These are phyloP conservation scores for Davidsoniella neocaledoniae DNA, from an alignment of 2,329 filamentous ascomycete genomes.

Conservation along the genomic window DNA sequence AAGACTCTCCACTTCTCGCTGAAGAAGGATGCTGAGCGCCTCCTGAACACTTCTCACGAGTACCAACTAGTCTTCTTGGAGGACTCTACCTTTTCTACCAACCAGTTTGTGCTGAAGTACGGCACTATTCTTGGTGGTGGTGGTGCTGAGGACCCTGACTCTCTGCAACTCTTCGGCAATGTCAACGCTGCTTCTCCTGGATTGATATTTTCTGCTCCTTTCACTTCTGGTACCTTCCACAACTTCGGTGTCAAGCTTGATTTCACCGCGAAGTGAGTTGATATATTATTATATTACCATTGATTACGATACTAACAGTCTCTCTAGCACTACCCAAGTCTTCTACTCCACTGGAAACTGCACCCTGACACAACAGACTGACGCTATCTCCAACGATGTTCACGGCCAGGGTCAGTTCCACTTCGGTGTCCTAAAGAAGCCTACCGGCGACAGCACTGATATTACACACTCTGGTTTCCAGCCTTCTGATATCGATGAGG, in stretches of 20 bases:
- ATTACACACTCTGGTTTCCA: conserved; percentile 32
- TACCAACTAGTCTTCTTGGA: conserved; percentile 39
- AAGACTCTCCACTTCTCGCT: conserved; percentile 47
- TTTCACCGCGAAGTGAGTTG: conserved; percentile 35
- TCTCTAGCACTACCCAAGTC: conserved; percentile 33
- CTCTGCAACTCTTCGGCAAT: conserved; percentile 30
- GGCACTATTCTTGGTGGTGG: conserved; percentile 31
- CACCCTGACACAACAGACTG: conserved; percentile 30
- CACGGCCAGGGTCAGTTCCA: conserved; percentile 28
- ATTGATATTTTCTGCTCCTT: conserved; percentile 33
- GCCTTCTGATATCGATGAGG: conserved; percentile 31
- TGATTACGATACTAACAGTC: not conserved
- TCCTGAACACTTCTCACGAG: conserved; percentile 43
- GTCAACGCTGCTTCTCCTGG: conserved; percentile 29
- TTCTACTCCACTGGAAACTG: conserved; percentile 35
- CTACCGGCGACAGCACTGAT: conserved; percentile 27
- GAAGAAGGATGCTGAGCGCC: conserved; percentile 31
- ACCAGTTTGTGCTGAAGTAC: conserved; percentile 38
- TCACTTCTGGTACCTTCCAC: conserved; percentile 35
- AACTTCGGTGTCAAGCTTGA: conserved; percentile 45
- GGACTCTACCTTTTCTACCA: conserved; percentile 28
- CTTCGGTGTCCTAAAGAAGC: conserved; percentile 46
- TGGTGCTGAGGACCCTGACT: conserved; percentile 20
- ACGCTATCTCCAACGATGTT: conserved; percentile 24
- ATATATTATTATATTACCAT: not conserved